Percentiles rank a stretch among this genome's conserved stretches.
Evolutionary conservation across 1,284 basidiomycete species (phyloP).

Genomic region (Prillingera fragicola): DNA sequence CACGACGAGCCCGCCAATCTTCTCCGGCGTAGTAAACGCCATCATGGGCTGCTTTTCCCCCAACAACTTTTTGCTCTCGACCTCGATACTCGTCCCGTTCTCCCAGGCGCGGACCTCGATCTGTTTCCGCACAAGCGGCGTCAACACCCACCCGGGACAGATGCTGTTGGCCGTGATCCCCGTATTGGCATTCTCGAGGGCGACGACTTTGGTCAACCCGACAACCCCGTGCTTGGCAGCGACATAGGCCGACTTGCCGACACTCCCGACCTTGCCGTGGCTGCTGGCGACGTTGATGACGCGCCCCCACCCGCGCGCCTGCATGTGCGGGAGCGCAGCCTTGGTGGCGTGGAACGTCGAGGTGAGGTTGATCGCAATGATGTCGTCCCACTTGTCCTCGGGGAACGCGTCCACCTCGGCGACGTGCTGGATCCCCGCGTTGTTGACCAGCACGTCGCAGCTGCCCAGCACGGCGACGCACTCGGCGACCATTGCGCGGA

Average conservation of each 20-base stretch:
- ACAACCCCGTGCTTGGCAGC: constrained; percentile 11
- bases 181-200: constrained; percentile 6
- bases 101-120: constrained; percentile 1
- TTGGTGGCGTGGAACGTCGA: constrained; percentile 7
- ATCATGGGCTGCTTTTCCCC: constrained; percentile 16
- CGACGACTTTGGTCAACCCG: constrained; percentile 10
- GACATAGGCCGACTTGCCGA: constrained; percentile 6
- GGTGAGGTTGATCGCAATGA: constrained; percentile 7
- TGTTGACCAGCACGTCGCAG: constrained; percentile 12
- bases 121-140: constrained; percentile 8
- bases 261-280: constrained; percentile 7
- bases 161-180: constrained; percentile 12
- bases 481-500: background rate
- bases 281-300: constrained; percentile 8
- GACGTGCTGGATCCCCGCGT: constrained; percentile 6
- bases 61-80: constrained; percentile 1
- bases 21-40: constrained; percentile 3
- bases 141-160: constrained; percentile 12
- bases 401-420: constrained; percentile 3
- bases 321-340: constrained; percentile 7
- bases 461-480: background rate
- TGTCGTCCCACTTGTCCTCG: constrained; percentile 5
- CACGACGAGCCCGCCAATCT: constrained; percentile 6
- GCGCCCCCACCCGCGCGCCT: constrained; percentile 5
- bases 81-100: constrained; percentile 3